Base-by-base conservation (phyloP, 2,329 filamentous ascomycete species). In the Penicillium sp. region DNA sequence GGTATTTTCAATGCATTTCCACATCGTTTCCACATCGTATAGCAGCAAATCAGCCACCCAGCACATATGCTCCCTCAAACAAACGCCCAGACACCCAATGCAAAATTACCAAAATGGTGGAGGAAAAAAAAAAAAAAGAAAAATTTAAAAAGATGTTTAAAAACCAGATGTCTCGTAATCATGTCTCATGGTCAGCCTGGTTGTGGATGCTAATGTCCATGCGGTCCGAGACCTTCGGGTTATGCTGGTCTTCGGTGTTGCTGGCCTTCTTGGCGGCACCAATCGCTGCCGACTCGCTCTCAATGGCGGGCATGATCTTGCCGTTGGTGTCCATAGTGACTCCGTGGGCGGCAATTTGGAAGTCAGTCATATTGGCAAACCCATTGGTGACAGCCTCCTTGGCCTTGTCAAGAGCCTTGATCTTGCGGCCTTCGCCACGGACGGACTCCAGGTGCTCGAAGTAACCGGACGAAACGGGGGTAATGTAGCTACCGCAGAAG, bases 401-500 rank as follows among this genome's bases (percentile, higher is more conserved):
- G 4, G 83, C 83, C 40, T 74, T 78, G 59, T 84, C 79, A 55
- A 85, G 69, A 17, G 82, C 76, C 68, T 86, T 86, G 55, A 80
- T 66, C 69, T 85, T 85, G 55, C 78, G 75, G 54, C 80, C 84
- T 67, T 87, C 83, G 41, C 84, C 85, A 46, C 87, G 77, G 17
- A 89, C 70, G 51, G 77, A 74, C 69, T 87, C 84, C 5, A 94
- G 75, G 61, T 88, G 87, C 57, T 87, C 81, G 59, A 96, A 93
- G 71, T 96, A 96, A 33, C 79, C 83, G 6, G 83, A 78, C 1
- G 84, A 80, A 2, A 96, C 85, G 0, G 82, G 81, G 0, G 91
- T 96, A 53, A 87, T 77, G 69, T 96, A 96, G 56, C 83, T 81
- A 40, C 91, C 91, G 63, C 83, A 88, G 73, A 97, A 96, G 8